A percentile compares a stretch with the other conserved stretches of the same genome.
Evolutionary conservation across 2,329 filamentous ascomycete species (phyloP).

Genomic region (Pezicula rhizophila): DNA sequence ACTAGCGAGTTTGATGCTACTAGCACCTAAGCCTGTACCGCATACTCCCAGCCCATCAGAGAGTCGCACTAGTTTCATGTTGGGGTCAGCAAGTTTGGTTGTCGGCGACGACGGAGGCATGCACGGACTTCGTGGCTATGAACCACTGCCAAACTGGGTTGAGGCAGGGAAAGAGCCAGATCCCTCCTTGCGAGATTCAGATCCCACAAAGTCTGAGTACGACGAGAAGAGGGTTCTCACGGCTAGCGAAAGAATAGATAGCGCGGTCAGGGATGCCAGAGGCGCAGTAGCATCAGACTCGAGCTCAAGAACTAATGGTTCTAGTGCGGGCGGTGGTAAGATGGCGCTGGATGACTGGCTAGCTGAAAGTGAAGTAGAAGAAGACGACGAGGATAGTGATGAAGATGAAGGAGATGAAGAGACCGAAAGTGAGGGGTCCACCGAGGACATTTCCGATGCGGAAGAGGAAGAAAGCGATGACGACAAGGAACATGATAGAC

Average conservation of each 20-base stretch:
- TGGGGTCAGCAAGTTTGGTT: conserved; percentile 83
- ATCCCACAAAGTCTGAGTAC: conserved; percentile 31
- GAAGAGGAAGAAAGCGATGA: conserved; percentile 24
- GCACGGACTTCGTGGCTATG: conserved; percentile 73
- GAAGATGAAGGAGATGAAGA: conserved; percentile 43
- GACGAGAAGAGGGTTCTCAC: conserved; percentile 40
- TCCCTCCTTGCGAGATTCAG: conserved; percentile 60
- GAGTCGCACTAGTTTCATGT: conserved; percentile 65
- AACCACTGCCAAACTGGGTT: conserved; percentile 79
- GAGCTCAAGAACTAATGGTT: conserved; percentile 43
- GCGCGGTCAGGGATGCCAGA: conserved; percentile 37
- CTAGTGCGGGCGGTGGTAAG: conserved; percentile 28
- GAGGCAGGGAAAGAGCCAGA: conserved; percentile 74
- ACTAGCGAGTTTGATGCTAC: conserved; percentile 80
- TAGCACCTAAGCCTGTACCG: conserved; percentile 91
- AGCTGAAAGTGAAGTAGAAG: conserved; percentile 60
- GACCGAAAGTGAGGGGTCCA: conserved; percentile 42
- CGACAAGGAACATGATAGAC: conserved; percentile 25
- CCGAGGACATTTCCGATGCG: conserved; percentile 31
- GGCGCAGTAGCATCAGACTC: conserved; percentile 17
- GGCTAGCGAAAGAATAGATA: conserved; percentile 59
- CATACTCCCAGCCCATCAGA: conserved; percentile 87
- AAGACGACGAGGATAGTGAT: conserved; percentile 47
- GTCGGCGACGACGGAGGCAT: conserved; percentile 70
- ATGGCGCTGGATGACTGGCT: conserved; percentile 94